Base-by-base conservation (phyloP, 352 stramenopile species). In the Pythium rishiriense region DNA sequence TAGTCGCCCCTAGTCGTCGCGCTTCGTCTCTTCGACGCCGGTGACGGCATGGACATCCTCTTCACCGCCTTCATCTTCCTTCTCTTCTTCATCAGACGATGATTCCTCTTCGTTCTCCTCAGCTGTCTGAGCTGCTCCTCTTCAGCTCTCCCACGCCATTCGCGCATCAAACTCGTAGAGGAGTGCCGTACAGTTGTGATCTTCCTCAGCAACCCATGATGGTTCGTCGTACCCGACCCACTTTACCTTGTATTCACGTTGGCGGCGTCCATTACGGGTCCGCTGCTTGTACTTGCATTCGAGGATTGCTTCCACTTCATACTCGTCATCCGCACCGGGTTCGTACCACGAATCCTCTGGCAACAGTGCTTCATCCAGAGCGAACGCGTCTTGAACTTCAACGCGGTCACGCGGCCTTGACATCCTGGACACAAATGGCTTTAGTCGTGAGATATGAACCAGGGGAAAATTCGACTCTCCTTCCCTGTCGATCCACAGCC, bases 231-330 rank as follows among this genome's bases (percentile, higher is more conserved):
- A 46, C 0, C 48, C 58, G 12, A 54, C 14, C 64, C 67, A 75
- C 17, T 72, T 71, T 0, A 78, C 26, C 4, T 68, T 48, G 31
- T 73, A 78, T 43, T 69, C 64, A 9, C 47, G 55, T 22, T 70
- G 63, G 6, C 45, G 29, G 4, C 61, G 29, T 29, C 64, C 68
- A 24, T 69, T 68, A 11, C 43, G 28, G 14, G 55, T 53, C n/a
- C 43, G 0, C 8, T 25, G 31, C 22, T 47, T 45, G 24, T 53
- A 45, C 11, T 35, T n/a, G n/a, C 19, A 31, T 21, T 62, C 61
- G 3, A 68, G 33, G 19, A 68, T 35, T 7, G 7, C 25, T 26
- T 68, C 61, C 8, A 68, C 52, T 47, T 68, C 61, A 14, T 58
- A 68, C 43, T 62, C 61, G 15, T 26, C 53, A 19, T 52, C 53